Conservation (phyloP, 1,284 basidiomycete genomes). For the Puccinia hordei region DNA sequence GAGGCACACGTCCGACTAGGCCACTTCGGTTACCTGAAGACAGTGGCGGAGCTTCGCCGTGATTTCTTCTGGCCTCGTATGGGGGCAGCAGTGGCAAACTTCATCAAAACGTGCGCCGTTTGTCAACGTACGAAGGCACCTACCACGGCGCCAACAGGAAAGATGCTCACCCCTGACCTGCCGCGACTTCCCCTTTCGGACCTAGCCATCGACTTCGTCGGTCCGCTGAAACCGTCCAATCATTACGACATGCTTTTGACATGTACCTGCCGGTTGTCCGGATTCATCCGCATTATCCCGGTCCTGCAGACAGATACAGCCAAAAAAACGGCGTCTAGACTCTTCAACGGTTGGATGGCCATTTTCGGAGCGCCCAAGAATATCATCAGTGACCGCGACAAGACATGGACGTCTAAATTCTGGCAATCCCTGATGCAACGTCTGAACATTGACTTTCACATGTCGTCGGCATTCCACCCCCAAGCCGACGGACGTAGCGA, state of each 20-base stretch:
- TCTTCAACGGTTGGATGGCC: not conserved
- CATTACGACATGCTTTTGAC: conserved; percentile 9
- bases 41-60: not conserved
- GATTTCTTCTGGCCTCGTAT: conserved; percentile 15
- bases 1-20: conserved; percentile 2
- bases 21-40: not conserved
- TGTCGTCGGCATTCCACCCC: conserved; percentile 55
- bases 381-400: conserved; percentile 3
- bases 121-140: conserved; percentile 8
- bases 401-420: conserved; percentile 2
- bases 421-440: conserved; percentile 45
- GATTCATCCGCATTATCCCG: not conserved
- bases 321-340: not conserved
- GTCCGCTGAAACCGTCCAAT: not conserved
- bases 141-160: not conserved
- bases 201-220: conserved; percentile 15
- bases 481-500: conserved; percentile 57
- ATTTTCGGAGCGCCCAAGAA: not conserved
- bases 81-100: not conserved
- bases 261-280: too few species aligned
- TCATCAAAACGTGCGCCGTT: not conserved
- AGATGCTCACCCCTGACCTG: not conserved
- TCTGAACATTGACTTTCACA: conserved; percentile 52
- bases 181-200: not conserved
- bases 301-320: not conserved